A percentile compares a stretch with the other conserved stretches of the same genome.
These are phyloP conservation scores for Capronia americana DNA, from an alignment of 2,329 filamentous ascomycete genomes.

Conservation along the genomic window DNA sequence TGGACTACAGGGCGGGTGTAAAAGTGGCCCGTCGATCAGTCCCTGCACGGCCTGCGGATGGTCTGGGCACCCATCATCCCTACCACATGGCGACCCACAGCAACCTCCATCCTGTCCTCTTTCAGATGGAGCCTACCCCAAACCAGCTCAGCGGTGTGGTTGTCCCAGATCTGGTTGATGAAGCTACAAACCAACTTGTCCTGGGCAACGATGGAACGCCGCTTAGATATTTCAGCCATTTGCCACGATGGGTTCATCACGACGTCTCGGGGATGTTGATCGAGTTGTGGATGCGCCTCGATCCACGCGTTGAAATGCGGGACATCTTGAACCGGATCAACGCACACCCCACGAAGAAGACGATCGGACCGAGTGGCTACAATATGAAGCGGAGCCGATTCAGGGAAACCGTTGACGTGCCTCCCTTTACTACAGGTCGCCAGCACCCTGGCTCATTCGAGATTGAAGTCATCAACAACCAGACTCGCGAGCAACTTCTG, in stretches of 20 bases:
- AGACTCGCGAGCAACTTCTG: constrained; percentile 30
- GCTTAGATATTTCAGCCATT: constrained; percentile 33
- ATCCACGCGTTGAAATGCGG: constrained; percentile 27
- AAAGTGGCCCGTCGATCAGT: constrained; percentile 10
- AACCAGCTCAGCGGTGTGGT: constrained; percentile 2
- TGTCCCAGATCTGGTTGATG: constrained; percentile 24
- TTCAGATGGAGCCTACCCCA: constrained; percentile 29
- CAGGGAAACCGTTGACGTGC: constrained; percentile 17
- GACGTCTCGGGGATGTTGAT: constrained; percentile 31
- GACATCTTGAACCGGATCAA: constrained; percentile 35
- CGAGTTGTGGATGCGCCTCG: constrained; percentile 35
- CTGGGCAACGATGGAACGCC: constrained; percentile 7
- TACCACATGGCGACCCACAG: constrained; percentile 22
- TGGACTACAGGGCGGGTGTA: constrained; percentile 22
- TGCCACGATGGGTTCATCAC: constrained; percentile 31
- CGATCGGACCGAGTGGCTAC: constrained; percentile 16
- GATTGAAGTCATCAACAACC: constrained; percentile 24
- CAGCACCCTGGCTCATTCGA: constrained; percentile 20
- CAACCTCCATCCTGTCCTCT: constrained; percentile 33
- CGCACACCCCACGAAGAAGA: background rate
- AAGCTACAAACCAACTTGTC: constrained; percentile 18
- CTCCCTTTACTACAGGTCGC: constrained; percentile 6
- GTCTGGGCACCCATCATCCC: constrained; percentile 22
- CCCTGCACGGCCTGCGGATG: constrained; percentile 15
- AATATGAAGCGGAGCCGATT: constrained; percentile 32